A percentile compares a stretch with the other conserved stretches of the same genome.
Conservation (phyloP, 768 basidiomycete genomes). For the Solioccasus polychromus region DNA sequence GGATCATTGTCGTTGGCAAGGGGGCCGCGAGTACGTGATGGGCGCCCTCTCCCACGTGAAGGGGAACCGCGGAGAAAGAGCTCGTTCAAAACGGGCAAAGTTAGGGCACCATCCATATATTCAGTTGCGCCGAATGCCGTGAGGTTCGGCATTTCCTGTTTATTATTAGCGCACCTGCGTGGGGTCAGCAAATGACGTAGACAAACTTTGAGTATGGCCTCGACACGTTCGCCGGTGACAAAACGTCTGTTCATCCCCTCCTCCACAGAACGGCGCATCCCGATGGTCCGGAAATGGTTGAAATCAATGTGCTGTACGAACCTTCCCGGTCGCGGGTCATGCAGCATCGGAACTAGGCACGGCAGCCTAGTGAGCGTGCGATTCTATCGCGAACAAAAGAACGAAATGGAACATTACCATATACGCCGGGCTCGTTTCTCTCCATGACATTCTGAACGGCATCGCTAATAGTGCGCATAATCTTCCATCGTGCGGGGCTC, state of each 20-base stretch:
- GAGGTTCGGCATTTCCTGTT: slow-evolving; percentile 85
- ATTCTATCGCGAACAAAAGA: slow-evolving; percentile 2
- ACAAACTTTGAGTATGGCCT: slow-evolving; percentile 71
- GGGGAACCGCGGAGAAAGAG: slow-evolving; percentile 82
- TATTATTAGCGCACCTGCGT: slow-evolving; percentile 4
- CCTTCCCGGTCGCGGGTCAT: slow-evolving; percentile 72
- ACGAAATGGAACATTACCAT: slow-evolving; percentile 47
- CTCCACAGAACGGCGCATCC: slow-evolving; percentile 89
- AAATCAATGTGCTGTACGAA: slow-evolving; percentile 89
- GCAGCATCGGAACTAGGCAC: slow-evolving; percentile 57
- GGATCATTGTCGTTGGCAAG: slow-evolving; percentile 50
- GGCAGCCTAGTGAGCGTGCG: neutral
- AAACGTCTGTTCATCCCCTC: slow-evolving; percentile 89
- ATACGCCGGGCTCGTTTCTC: slow-evolving; percentile 61
- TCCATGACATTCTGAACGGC: slow-evolving; percentile 73
- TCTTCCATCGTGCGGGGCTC: slow-evolving; percentile 81
- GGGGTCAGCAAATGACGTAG: neutral
- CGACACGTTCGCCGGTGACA: slow-evolving; percentile 86
- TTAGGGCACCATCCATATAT: slow-evolving; percentile 95
- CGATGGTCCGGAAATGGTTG: slow-evolving; percentile 95
- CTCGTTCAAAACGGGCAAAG: slow-evolving; percentile 81
- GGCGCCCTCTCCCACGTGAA: slow-evolving; percentile 66
- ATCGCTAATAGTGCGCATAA: slow-evolving; percentile 74
- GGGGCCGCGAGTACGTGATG: slow-evolving; percentile 59
- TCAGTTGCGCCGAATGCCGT: slow-evolving; percentile 92